phyloP scores from a whole-genome alignment of 1,284 basidiomycete genomes.

The Irpex sp. region DNA sequence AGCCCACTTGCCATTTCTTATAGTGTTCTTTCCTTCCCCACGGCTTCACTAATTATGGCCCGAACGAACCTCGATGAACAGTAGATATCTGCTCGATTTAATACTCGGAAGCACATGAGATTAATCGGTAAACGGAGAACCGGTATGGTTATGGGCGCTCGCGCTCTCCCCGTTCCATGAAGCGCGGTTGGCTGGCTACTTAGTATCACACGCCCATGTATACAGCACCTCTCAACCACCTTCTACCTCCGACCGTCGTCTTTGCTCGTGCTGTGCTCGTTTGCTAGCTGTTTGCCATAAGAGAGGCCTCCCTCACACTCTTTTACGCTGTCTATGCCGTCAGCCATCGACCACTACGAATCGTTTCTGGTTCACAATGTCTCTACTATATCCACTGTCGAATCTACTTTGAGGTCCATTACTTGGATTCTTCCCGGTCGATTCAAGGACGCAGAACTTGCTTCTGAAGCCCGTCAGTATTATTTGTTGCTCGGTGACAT shows the following conservation, averaged over 20 bases:
- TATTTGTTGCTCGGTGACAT: constrained; percentile 11
- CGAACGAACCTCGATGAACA: not conserved
- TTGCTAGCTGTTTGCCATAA: not conserved
- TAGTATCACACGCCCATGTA: constrained; percentile 1
- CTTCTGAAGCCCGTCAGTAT: constrained; percentile 84
- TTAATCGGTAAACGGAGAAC: not conserved
- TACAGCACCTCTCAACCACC: not conserved
- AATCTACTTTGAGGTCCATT: constrained; percentile 84
- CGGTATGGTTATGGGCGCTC: not conserved
- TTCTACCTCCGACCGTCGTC: not conserved
- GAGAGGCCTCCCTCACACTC: constrained; percentile 15
- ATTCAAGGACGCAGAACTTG: constrained; percentile 95
- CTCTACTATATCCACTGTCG: constrained; percentile 81
- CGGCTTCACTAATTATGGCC: not conserved
- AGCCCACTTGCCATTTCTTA: not conserved
- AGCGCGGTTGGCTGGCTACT: not conserved
- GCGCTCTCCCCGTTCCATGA: not conserved
- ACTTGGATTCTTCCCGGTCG: constrained; percentile 95
- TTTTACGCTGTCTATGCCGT: constrained; percentile 35
- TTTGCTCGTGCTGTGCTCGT: not conserved
- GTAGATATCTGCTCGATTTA: not conserved
- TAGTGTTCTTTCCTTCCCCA: not conserved
- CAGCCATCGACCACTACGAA: constrained; percentile 66
- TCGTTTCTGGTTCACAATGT: constrained; percentile 80
- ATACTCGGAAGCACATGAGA: not conserved